A percentile compares a stretch with the other conserved stretches of the same genome.
phyloP scores from a whole-genome alignment of 2,329 filamentous ascomycete genomes.

The Chaetomium sp. region DNA sequence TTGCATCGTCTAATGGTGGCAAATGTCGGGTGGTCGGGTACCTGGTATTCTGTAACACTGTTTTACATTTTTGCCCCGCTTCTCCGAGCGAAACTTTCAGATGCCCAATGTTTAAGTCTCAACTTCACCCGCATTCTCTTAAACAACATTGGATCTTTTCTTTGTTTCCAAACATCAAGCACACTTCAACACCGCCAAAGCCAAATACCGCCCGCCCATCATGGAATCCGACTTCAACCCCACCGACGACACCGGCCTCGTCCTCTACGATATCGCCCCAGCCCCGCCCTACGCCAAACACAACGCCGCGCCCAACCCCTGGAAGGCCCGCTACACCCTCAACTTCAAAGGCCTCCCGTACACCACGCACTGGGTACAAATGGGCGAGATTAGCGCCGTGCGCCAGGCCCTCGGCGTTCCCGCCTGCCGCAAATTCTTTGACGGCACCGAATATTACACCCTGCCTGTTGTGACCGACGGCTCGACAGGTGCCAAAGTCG shows the following conservation, averaged over 20 bases:
- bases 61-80: too few relatives aligned
- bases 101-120: too few relatives aligned
- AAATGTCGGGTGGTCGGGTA: too few relatives aligned
- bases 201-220: too few relatives aligned
- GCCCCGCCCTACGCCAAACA: conserved; percentile 42
- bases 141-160: too few relatives aligned
- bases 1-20: too few relatives aligned
- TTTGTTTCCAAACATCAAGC: too few relatives aligned
- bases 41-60: too few relatives aligned
- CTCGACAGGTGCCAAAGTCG: conserved; percentile 52
- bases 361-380: conserved; percentile 61
- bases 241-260: conserved; percentile 25
- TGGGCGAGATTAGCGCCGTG: conserved; percentile 52
- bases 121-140: too few relatives aligned
- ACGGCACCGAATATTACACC: conserved; percentile 44
- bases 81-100: too few relatives aligned
- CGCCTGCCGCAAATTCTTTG: conserved; percentile 40
- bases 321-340: conserved; percentile 63
- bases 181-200: too few relatives aligned
- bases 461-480: conserved; percentile 50
- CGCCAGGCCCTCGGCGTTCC: conserved; percentile 20
- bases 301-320: conserved; percentile 61
- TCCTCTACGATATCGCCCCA: conserved; percentile 53
- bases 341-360: conserved; percentile 65
- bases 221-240: too few relatives aligned